Evolutionary conservation across 257 asterid genomes (phyloP), one percentile per base, ranked within the genome.

Genomic region (Plectranthus barbatus): DNA sequence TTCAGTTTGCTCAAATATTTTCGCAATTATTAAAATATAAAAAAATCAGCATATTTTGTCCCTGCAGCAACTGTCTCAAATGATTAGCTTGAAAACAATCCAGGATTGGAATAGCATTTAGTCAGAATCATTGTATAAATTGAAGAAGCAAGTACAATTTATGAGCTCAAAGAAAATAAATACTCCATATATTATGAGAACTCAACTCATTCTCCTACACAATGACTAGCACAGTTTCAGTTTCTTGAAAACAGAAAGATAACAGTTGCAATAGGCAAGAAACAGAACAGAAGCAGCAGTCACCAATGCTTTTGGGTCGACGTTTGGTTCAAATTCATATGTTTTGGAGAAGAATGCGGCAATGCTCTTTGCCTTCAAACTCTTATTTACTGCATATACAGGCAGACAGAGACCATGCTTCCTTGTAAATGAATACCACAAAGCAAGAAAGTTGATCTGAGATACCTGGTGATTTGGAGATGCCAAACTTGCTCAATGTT

Each of bases 301-400:
- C 0, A 69, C 64, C n/a, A n/a, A 48, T 68, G 60, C 64, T 88
- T 83, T 54, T 69, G 70, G 55, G 80, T 48, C 23, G 80, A 74
- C 10, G 77, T 66, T 62, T 79, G 80, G 23, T 60, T 54, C 31
- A 64, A 74, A 53, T 78, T 69, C 26, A 18, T 23, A 6, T 73
- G 91, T 75, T 62, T 86, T 89, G 0, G 86, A 80, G 71, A 84
- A 84, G 72, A 86, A 86, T 12, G 85, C 50, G 5, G 91, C 81
- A 46, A 90, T 79, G 75, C 80, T 80, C 75, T 74, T 79, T 68
- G 75, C 58, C 68, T 82, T 84, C 63, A 15, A 56, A 42, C 45
- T n/a, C 29, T 66, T 57, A 24, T 61, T 81, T 31, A 69, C 94
- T 86, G 89, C 76, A 73, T 53, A 56, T 34, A 49, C 5, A n/a